A percentile compares a stretch with the other conserved stretches of the same genome.
Conservation (phyloP, 2,329 filamentous ascomycete genomes). For the Xylariales sp. region DNA sequence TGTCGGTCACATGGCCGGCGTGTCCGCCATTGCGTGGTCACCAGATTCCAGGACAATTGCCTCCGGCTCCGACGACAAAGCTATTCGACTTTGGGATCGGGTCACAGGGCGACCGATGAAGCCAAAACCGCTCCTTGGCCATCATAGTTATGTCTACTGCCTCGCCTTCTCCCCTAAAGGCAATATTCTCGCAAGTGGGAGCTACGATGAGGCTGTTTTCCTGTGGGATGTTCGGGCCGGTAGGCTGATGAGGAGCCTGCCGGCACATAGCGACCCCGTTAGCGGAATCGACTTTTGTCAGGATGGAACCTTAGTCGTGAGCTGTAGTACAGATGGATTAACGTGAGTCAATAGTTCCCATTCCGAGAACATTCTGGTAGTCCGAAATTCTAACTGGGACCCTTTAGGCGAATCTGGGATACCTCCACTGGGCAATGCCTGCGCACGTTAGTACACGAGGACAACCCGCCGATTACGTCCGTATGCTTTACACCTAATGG, state of each 20-base stretch:
- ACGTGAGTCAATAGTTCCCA: slow-evolving; percentile 66
- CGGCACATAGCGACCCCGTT: slow-evolving; percentile 95
- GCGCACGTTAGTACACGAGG: slow-evolving; percentile 93
- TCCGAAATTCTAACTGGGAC: neutral
- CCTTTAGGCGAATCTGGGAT: slow-evolving; percentile 85
- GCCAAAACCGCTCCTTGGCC: slow-evolving; percentile 76
- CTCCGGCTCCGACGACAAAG: slow-evolving; percentile 95
- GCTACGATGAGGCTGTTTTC: slow-evolving; percentile 97
- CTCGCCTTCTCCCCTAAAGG: slow-evolving; percentile 97
- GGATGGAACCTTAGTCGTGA: slow-evolving; percentile 92
- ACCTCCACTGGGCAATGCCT: slow-evolving; percentile 94
- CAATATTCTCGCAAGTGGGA: slow-evolving; percentile 94
- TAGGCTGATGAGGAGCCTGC: slow-evolving; percentile 86
- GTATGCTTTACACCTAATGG: slow-evolving; percentile 96
- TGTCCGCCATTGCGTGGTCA: slow-evolving; percentile 94
- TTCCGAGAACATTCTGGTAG: neutral
- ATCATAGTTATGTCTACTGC: slow-evolving; percentile 96
- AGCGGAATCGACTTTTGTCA: slow-evolving; percentile 91
- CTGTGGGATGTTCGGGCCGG: slow-evolving; percentile 95
- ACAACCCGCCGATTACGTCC: slow-evolving; percentile 88
- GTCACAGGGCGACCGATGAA: slow-evolving; percentile 69
- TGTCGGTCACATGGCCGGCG: slow-evolving; percentile 91
- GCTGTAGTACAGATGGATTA: slow-evolving; percentile 89
- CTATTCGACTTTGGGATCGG: slow-evolving; percentile 90
- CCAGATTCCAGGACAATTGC: slow-evolving; percentile 89